Percentiles rank a stretch among this genome's conserved stretches.
phyloP scores from a whole-genome alignment of 169 alveolate genomes.

The Plasmodium vivax region DNA sequence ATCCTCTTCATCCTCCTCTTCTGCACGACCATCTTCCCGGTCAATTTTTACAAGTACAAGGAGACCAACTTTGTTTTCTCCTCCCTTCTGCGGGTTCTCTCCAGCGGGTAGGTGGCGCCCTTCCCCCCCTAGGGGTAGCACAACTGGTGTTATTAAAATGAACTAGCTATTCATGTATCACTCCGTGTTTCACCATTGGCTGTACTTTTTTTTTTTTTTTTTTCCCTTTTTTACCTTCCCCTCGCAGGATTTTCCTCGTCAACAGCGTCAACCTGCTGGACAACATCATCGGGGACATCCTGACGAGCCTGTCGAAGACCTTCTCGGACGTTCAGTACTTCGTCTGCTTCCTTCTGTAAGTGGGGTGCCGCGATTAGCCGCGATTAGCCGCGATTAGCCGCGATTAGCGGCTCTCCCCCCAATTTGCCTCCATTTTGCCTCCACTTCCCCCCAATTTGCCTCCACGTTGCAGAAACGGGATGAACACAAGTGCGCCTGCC shows the following conservation, averaged over 20 bases:
- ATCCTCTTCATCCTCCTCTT: conserved; percentile 17
- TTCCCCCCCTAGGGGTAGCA: background rate
- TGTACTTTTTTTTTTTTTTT: background rate
- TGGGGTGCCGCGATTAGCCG: background rate
- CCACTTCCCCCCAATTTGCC: background rate
- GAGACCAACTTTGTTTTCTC: conserved; percentile 77
- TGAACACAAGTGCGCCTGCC: conserved; percentile 49
- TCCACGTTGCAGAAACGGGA: conserved; percentile 25
- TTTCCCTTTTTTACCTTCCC: conserved; percentile 7
- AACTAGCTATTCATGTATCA: too few relatives aligned
- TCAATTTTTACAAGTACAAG: conserved; percentile 65
- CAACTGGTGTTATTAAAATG: background rate
- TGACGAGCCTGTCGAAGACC: conserved; percentile 86
- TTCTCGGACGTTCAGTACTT: conserved; percentile 85
- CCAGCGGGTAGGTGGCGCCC: conserved; percentile 38
- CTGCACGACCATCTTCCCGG: conserved; percentile 35
- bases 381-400: too few relatives aligned
- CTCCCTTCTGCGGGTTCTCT: conserved; percentile 70
- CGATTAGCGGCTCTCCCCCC: too few relatives aligned
- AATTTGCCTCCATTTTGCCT: background rate
- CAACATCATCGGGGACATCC: conserved; percentile 87
- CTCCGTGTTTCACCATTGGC: background rate
- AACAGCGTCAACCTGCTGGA: conserved; percentile 82
- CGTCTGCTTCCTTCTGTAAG: conserved; percentile 79
- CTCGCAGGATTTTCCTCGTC: conserved; percentile 77